A percentile compares a stretch with the other conserved stretches of the same genome.
phyloP scores from a whole-genome alignment of 495 filamentous ascomycete species.

The Lindgomyces ingoldianus region DNA sequence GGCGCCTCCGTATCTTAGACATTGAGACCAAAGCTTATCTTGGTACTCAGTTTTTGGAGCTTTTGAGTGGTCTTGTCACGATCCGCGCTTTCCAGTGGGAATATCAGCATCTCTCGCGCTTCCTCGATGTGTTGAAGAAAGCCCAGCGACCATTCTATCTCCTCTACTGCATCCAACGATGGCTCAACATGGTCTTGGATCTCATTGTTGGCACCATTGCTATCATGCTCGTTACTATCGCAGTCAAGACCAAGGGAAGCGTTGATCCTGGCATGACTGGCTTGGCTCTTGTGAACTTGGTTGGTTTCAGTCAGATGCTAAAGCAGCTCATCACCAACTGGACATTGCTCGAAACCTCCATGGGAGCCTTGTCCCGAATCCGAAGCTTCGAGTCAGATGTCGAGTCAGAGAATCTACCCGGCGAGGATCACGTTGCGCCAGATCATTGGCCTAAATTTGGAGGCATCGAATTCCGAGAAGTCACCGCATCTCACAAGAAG shows the following conservation, averaged over 20 bases:
- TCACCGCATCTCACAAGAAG: conserved; percentile 20
- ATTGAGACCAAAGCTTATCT: conserved; percentile 54
- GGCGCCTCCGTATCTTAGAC: conserved; percentile 61
- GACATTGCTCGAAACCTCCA: conserved; percentile 54
- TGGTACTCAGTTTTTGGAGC: conserved; percentile 51
- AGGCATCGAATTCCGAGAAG: conserved; percentile 14
- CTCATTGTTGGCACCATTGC: conserved; percentile 47
- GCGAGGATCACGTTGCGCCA: neutral
- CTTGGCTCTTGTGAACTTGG: conserved; percentile 47
- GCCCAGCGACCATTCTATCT: conserved; percentile 53
- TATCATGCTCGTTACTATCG: conserved; percentile 42
- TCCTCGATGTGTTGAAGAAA: conserved; percentile 41
- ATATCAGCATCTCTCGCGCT: conserved; percentile 14
- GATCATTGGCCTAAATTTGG: conserved; percentile 21
- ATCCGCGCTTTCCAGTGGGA: conserved; percentile 50
- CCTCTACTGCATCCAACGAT: conserved; percentile 50
- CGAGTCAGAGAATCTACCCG: conserved; percentile 37
- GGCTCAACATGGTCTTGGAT: conserved; percentile 48
- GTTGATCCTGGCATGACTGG: conserved; percentile 43
- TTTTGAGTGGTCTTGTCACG: conserved; percentile 47
- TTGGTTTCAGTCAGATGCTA: conserved; percentile 45
- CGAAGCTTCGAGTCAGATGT: conserved; percentile 46
- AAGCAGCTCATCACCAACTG: conserved; percentile 45
- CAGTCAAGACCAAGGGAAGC: conserved; percentile 33
- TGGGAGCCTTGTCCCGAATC: conserved; percentile 54